Evolutionary conservation across 768 basidiomycete genomes (phyloP).

Genomic region (Paxillus rubicundulus): DNA sequence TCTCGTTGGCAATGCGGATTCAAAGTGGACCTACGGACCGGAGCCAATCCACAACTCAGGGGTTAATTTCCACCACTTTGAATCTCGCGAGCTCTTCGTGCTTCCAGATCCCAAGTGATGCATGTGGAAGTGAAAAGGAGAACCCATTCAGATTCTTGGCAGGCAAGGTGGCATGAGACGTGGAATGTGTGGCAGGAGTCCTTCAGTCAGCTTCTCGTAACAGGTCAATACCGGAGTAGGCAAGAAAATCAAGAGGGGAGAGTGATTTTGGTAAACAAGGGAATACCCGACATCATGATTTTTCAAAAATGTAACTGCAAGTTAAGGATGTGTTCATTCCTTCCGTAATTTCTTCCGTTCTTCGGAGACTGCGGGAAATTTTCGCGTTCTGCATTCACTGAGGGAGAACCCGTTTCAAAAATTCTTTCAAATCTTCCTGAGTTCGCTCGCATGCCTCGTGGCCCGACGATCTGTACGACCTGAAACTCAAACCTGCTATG

Average conservation of each 20-base stretch:
- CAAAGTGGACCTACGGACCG: not conserved
- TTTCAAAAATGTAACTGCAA: not conserved
- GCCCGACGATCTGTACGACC: constrained; percentile 61
- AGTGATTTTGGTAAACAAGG: not conserved
- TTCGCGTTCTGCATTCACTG: constrained; percentile 6
- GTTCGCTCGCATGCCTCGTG: constrained; percentile 68
- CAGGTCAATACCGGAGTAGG: too few species aligned
- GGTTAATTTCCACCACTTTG: not conserved
- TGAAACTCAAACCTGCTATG: constrained; percentile 57
- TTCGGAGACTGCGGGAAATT: not conserved
- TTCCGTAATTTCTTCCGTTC: not conserved
- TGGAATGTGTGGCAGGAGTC: too few species aligned
- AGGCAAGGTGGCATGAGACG: too few species aligned
- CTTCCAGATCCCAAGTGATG: not conserved
- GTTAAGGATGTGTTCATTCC: not conserved
- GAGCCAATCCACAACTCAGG: not conserved
- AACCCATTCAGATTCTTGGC: too few species aligned
- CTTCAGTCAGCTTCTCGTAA: too few species aligned
- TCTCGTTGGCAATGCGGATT: not conserved
- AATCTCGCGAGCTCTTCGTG: not conserved
- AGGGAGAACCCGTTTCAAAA: constrained; percentile 63
- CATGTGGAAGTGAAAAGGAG: not conserved
- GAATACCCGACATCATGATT: not conserved
- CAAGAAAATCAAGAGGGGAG: too few species aligned
- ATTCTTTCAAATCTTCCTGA: constrained; percentile 64